These are phyloP conservation scores for Phaeosphaeriaceae sp. DNA, from an alignment of 2,329 filamentous ascomycete species.

Conservation along the genomic window DNA sequence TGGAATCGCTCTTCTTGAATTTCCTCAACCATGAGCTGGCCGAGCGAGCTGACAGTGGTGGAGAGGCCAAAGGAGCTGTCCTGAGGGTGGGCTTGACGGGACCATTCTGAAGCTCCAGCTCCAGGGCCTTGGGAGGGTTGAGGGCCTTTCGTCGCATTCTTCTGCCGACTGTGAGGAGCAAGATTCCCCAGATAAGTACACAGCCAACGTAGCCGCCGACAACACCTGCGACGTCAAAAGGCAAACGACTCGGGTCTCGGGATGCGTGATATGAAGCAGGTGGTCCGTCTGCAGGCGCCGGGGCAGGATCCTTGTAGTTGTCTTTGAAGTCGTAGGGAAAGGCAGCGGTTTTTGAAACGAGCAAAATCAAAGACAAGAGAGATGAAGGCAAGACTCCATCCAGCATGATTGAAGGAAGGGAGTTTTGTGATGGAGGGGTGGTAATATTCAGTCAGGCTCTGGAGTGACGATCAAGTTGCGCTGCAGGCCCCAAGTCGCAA, in stretches of 20 bases:
- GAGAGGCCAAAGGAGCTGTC: constrained; percentile 27
- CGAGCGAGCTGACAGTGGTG: constrained; percentile 37
- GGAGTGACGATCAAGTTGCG: constrained; percentile 18
- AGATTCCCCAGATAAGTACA: constrained; percentile 73
- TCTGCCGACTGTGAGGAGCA: constrained; percentile 56
- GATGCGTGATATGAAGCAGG: constrained; percentile 37
- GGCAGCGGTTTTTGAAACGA: constrained; percentile 30
- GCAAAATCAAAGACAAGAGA: constrained; percentile 35
- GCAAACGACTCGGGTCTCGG: constrained; percentile 63
- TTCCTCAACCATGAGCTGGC: constrained; percentile 43
- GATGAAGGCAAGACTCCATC: constrained; percentile 30
- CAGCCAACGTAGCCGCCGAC: constrained; percentile 82
- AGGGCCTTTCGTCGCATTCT: constrained; percentile 54
- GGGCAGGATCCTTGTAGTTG: constrained; percentile 35
- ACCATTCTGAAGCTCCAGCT: constrained; percentile 64
- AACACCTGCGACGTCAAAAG: constrained; percentile 82
- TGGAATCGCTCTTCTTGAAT: constrained; percentile 41
- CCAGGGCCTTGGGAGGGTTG: constrained; percentile 58
- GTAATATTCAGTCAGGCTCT: constrained; percentile 10
- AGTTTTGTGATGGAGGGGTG: constrained; percentile 10
- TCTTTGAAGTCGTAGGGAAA: constrained; percentile 32
- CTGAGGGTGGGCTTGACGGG: constrained; percentile 26
- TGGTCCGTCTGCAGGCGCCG: constrained; percentile 37
- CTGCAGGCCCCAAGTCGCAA: constrained; percentile 14
- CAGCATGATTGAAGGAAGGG: constrained; percentile 34